phyloP scores from a whole-genome alignment of 352 stramenopile species.

The Globisporangium cylindrosporum region DNA sequence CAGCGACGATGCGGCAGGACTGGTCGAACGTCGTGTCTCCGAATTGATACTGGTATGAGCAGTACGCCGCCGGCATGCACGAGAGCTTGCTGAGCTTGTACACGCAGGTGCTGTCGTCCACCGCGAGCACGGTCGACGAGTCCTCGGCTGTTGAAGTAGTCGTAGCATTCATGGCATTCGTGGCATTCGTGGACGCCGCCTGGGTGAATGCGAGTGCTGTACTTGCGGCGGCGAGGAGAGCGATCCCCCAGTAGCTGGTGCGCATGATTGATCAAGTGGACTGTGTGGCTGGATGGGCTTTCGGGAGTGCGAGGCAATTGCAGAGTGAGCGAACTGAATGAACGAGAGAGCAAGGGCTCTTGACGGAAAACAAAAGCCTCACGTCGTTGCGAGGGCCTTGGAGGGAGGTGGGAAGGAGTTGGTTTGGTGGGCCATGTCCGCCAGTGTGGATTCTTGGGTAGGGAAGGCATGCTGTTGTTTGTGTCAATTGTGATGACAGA shows the following conservation, averaged over 20 bases:
- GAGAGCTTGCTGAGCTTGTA: conserved; percentile 22
- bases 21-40: conserved; percentile 42
- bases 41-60: conserved; percentile 35
- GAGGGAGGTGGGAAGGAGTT: too few relatives aligned
- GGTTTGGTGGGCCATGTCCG: neutral
- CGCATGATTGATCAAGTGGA: neutral
- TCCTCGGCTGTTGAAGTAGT: neutral
- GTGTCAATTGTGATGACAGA: neutral
- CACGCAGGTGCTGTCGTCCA: conserved; percentile 35
- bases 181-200: neutral
- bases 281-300: neutral
- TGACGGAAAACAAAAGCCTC: neutral
- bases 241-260: conserved; percentile 1
- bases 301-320: neutral
- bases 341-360: neutral
- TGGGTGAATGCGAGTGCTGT: neutral
- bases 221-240: neutral
- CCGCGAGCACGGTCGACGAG: neutral
- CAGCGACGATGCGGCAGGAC: conserved; percentile 32
- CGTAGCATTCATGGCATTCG: too few relatives aligned
- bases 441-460: too few relatives aligned
- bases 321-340: neutral
- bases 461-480: neutral
- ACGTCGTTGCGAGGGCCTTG: neutral
- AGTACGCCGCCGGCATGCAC: conserved; percentile 31